Base-by-base conservation (phyloP, 169 alveolate species). In the Cryptosporidium parvum region DNA sequence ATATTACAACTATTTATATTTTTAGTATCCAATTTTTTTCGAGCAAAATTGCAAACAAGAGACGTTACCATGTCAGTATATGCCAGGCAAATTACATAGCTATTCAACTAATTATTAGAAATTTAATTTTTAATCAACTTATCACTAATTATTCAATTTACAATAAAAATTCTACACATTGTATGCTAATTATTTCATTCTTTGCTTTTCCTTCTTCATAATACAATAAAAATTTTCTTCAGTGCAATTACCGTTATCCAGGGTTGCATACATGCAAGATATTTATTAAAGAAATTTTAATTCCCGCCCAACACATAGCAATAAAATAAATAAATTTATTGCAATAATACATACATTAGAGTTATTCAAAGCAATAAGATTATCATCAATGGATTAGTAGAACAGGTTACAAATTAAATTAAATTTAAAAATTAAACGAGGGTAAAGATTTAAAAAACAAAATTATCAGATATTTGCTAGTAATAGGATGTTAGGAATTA, bases 11-110 rank as follows among this genome's bases (percentile, higher is more conserved):
- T 53, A 6, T 35, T 70, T 42, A 39, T 70, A 9, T 70, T 18
- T n/a, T 35, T 14, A 67, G 52, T 44, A 70, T 45, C 44, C 39
- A 69, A 4, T 70, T 70, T 59, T 45, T 71, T 73, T 73, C 86
- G 86, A 73, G 86, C 33, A 73, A 16, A n/a, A 8, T 35, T 16
- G 31, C 5, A 35, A 21, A 21, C 6, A 58, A 42, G 86, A 73
- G 86, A 73, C 86, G 86, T 56, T 73, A 3, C 61, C 69, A 73
- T 73, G 68, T 44, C 86, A 62, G 86, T 52, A 73, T 73, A 56
- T 53, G 61, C 33, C 68, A 2, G 31, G 10, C 52, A 18, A 29
- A 53, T 8, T 29, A 4, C 9, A 33, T 31, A 48, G 8, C 48
- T 4, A 45, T 23, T 69, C 44, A 14, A 44, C 39, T 45, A 65